A percentile compares a stretch with the other conserved stretches of the same genome.
These are phyloP conservation scores for Collybia nuda DNA, from an alignment of 768 basidiomycete species.

Conservation along the genomic window DNA sequence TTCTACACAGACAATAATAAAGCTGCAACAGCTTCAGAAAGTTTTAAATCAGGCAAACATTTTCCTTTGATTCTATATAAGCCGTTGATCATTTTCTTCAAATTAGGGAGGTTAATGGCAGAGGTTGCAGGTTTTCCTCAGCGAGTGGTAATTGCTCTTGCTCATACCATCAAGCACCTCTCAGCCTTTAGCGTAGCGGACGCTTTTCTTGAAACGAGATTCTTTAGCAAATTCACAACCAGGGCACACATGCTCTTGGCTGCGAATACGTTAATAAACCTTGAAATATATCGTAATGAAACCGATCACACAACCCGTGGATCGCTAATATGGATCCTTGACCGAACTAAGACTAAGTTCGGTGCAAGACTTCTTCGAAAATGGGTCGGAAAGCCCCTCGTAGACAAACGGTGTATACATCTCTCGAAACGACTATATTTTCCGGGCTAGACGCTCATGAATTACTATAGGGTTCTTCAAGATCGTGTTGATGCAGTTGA, in stretches of 20 bases:
- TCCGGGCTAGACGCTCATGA: not conserved
- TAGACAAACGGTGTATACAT: slow-evolving; percentile 56
- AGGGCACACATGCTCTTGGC: slow-evolving; percentile 85
- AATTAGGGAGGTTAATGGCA: slow-evolving; percentile 60
- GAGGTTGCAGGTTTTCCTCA: slow-evolving; percentile 66
- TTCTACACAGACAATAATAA: slow-evolving; percentile 63
- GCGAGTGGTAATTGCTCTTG: slow-evolving; percentile 68
- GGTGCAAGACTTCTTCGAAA: slow-evolving; percentile 78
- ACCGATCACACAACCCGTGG: slow-evolving; percentile 75
- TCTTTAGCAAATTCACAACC: slow-evolving; percentile 78
- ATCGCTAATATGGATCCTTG: slow-evolving; percentile 82
- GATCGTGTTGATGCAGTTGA: slow-evolving; percentile 82
- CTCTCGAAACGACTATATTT: not conserved
- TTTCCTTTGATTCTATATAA: slow-evolving; percentile 2
- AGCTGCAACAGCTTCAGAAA: slow-evolving; percentile 37
- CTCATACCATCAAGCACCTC: slow-evolving; percentile 71
- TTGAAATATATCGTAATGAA: slow-evolving; percentile 93
- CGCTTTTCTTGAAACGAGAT: slow-evolving; percentile 71
- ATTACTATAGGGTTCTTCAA: slow-evolving; percentile 55
- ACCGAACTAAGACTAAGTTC: slow-evolving; percentile 86
- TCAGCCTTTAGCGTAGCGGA: slow-evolving; percentile 75
- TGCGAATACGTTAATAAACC: slow-evolving; percentile 82
- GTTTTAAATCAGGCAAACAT: slow-evolving; percentile 41
- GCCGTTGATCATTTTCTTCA: not conserved
- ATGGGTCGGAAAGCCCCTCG: slow-evolving; percentile 87